phyloP scores from a whole-genome alignment of 305 asterid species.

The Fraxinus greggii region DNA sequence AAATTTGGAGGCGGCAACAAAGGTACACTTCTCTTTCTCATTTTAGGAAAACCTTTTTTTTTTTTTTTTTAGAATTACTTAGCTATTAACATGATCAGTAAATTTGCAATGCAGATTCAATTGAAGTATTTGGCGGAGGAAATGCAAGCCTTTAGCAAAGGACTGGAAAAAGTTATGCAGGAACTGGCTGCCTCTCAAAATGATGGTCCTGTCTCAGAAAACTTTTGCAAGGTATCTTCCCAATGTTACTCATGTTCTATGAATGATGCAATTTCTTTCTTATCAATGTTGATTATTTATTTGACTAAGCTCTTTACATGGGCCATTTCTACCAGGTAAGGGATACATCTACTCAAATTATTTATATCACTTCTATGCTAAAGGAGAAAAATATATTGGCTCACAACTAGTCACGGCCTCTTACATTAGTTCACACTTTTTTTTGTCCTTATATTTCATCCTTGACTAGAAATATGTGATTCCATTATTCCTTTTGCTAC shows the following conservation, averaged over 20 bases:
- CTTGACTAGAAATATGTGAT: background rate
- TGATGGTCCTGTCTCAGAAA: conserved; percentile 66
- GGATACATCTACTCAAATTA: background rate
- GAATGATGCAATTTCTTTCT: background rate
- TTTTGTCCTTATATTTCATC: background rate
- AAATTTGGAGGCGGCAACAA: conserved; percentile 73
- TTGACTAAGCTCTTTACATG: background rate
- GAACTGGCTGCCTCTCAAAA: conserved; percentile 70
- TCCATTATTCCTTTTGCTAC: background rate
- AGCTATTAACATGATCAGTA: conserved; percentile 20
- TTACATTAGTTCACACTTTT: background rate
- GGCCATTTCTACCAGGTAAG: background rate
- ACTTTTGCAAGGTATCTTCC: conserved; percentile 57
- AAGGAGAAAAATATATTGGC: background rate
- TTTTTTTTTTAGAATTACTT: conserved; percentile 3
- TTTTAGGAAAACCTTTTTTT: background rate
- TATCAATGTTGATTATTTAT: background rate
- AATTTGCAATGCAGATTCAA: conserved; percentile 56
- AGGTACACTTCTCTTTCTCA: conserved; percentile 40
- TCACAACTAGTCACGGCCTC: background rate
- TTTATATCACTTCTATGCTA: background rate
- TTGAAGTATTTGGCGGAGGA: conserved; percentile 84
- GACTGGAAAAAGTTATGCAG: conserved; percentile 66
- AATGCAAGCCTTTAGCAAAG: conserved; percentile 80
- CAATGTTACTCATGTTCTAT: background rate